Base-by-base conservation (phyloP, 2,329 filamentous ascomycete species). In the Ampelomyces quisqualis region DNA sequence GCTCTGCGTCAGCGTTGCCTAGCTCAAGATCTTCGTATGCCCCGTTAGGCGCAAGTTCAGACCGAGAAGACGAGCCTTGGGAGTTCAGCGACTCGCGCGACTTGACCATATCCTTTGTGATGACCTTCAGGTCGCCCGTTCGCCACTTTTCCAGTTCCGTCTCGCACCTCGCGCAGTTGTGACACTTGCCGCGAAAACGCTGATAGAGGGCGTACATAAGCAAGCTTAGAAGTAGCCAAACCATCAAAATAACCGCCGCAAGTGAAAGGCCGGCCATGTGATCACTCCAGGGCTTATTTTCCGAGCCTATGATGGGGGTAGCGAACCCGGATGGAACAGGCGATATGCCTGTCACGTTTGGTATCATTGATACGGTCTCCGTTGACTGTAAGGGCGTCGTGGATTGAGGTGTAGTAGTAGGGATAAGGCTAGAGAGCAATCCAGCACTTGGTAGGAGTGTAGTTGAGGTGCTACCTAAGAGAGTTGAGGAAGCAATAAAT, bases 121-220 rank as follows among this genome's bases (percentile, higher is more conserved):
- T 44, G 4, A 24, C 19, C 23, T 45, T 45, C 10, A 45, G 33
- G 21, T 52, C 43, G 2, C 46, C 49, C 3, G 33, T 32, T 15
- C 49, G 21, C 38, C 40, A 52, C 23, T 47, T 49, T 2, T 18
- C n/a, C 5, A 52, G 28, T 17, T 49, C 30, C 5, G 33, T 21
- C 11, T 37, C 20, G 23, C 40, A 29, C 9, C 17, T 22, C 15
- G 20, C 19, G 29, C 49, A 52, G 1, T 31, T 39, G 2, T 35
- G 40, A 27, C 49, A 52, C 18, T 47, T 31, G 13, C 38, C 49
- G 15, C 28, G 33, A n/a, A 20, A 40, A 1, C 43, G 38, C 14
- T 47, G 24, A 19, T 38, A 47, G 15, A 46, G n/a, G 19, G 45
- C 28, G 34, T 38, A 38, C 4, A n/a, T 9, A 3, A 52, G 11